Percentiles rank a stretch among this genome's conserved stretches.
These are phyloP conservation scores for Calonectria pseudoreteaudii DNA, from an alignment of 2,329 filamentous ascomycete species.

Conservation along the genomic window DNA sequence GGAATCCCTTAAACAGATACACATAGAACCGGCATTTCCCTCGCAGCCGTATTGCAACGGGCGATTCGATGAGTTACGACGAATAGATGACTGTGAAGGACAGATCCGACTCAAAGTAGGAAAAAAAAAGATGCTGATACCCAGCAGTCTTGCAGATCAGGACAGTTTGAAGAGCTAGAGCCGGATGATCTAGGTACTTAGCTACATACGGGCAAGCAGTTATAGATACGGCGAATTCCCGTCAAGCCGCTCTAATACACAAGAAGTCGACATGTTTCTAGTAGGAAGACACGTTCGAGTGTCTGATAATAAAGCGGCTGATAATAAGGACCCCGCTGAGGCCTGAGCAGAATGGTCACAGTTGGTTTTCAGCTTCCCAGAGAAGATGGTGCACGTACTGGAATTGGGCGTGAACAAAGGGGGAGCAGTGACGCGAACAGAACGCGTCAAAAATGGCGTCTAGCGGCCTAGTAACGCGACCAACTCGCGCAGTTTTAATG, in stretches of 20 bases:
- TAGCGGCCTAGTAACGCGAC: slow-evolving; percentile 11
- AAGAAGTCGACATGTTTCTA: neutral
- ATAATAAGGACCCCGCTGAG: neutral
- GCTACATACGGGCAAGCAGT: neutral
- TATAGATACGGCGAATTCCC: neutral
- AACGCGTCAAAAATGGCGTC: slow-evolving; percentile 41
- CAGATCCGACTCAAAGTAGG: neutral
- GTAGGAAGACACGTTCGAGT: neutral
- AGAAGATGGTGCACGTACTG: slow-evolving; percentile 11
- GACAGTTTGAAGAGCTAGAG: neutral
- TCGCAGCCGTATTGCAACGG: slow-evolving; percentile 36
- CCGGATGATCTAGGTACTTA: neutral
- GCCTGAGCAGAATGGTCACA: neutral
- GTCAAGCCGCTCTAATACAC: neutral
- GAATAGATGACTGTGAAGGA: slow-evolving; percentile 16
- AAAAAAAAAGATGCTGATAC: neutral
- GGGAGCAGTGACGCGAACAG: slow-evolving; percentile 26
- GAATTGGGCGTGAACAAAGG: slow-evolving; percentile 32
- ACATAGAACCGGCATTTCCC: slow-evolving; percentile 38
- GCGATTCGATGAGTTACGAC: slow-evolving; percentile 40
- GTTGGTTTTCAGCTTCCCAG: neutral
- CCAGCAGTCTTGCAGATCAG: neutral
- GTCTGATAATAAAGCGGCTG: neutral
- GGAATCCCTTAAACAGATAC: slow-evolving; percentile 22
- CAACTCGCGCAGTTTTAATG: slow-evolving; percentile 20